Conservation (phyloP, 179 eudicot genomes). For the Heliamphora pulchella region DNA sequence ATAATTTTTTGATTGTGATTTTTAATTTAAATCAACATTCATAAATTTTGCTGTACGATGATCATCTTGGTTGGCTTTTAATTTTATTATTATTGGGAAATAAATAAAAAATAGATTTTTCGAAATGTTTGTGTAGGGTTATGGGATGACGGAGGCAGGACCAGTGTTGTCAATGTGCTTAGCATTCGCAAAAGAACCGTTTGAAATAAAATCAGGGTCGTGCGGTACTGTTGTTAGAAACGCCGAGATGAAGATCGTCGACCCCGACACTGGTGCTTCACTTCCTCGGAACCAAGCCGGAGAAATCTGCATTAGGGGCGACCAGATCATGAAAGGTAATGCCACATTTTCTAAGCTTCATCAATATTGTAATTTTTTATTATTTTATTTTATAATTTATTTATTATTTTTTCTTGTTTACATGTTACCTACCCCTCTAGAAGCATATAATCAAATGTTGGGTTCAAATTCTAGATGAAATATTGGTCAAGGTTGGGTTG, state of each 20-base stretch:
- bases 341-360: background rate
- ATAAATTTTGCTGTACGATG: too few relatives aligned
- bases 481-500: too few relatives aligned
- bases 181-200: slow-evolving; percentile 85
- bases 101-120: background rate
- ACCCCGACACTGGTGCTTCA: slow-evolving; percentile 58
- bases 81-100: too few relatives aligned
- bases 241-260: slow-evolving; percentile 76
- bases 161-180: slow-evolving; percentile 87
- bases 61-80: too few relatives aligned
- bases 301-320: slow-evolving; percentile 89
- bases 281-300: slow-evolving; percentile 66
- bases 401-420: too few relatives aligned
- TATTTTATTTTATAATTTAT: too few relatives aligned
- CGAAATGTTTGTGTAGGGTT: slow-evolving; percentile 44
- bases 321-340: slow-evolving; percentile 91
- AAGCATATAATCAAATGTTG: too few relatives aligned
- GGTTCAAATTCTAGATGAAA: too few relatives aligned
- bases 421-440: too few relatives aligned
- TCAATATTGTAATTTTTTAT: too few relatives aligned
- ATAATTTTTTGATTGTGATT: too few relatives aligned
- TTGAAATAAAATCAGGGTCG: slow-evolving; percentile 81
- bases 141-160: slow-evolving; percentile 99
- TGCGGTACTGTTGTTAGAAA: slow-evolving; percentile 93
- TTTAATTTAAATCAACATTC: too few relatives aligned